Evolutionary conservation across 768 basidiomycete species (phyloP).

Genomic region (Aureoboletus auriporus): DNA sequence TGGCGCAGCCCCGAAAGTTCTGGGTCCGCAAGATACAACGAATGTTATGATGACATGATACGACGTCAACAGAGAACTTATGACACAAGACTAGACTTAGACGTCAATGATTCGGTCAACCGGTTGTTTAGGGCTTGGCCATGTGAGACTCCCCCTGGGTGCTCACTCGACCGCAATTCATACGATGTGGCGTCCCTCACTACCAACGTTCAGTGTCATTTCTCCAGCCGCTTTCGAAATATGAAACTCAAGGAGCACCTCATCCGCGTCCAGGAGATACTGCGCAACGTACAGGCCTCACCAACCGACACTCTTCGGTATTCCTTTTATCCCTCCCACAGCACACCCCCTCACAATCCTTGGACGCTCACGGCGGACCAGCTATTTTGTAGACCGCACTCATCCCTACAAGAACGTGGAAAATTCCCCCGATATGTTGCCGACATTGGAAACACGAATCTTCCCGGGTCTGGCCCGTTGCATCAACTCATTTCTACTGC

Average conservation of each 20-base stretch:
- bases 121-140: slow-evolving; percentile 14
- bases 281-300: neutral
- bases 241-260: slow-evolving; percentile 4
- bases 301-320: neutral
- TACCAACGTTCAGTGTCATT: neutral
- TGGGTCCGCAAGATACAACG: neutral
- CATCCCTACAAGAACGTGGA: neutral
- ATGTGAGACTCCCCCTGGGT: slow-evolving; percentile 7
- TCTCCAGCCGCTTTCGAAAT: slow-evolving; percentile 13
- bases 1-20: slow-evolving; percentile 6
- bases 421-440: neutral
- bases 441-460: neutral
- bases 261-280: neutral
- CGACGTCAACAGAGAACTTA: slow-evolving; percentile 5
- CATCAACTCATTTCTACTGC: neutral
- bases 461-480: neutral
- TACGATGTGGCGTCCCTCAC: slow-evolving; percentile 4
- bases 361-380: neutral
- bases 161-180: neutral
- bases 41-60: neutral
- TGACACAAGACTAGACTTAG: neutral
- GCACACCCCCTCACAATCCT: neutral
- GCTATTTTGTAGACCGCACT: neutral
- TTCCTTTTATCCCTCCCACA: neutral
- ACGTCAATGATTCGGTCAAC: neutral